A percentile compares a stretch with the other conserved stretches of the same genome.
These are phyloP conservation scores for Gleditsia sinensis DNA, from an alignment of 306 rosid species.

Conservation along the genomic window DNA sequence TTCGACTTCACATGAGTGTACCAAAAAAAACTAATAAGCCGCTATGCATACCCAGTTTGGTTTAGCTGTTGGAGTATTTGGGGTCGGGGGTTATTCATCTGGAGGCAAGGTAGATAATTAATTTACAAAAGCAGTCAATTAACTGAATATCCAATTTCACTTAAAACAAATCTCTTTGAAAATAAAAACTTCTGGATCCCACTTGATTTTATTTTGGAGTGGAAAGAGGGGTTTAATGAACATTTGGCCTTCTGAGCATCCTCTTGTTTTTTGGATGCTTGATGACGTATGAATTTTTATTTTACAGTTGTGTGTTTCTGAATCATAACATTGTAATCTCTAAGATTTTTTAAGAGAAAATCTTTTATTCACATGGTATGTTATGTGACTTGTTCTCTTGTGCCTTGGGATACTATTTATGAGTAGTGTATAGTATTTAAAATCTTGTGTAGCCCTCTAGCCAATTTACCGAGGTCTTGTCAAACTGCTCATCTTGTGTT, in stretches of 20 bases:
- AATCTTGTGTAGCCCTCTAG: not conserved
- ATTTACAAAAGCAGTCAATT: not conserved
- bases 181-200: not conserved
- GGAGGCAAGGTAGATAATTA: not conserved
- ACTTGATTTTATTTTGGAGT: not conserved
- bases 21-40: slow-evolving; percentile 18
- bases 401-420: not conserved
- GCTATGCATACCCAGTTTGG: not conserved
- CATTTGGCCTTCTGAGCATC: not conserved
- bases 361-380: not conserved
- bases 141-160: not conserved
- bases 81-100: not conserved
- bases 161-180: not conserved
- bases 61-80: not conserved
- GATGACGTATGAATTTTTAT: not conserved
- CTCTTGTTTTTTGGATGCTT: not conserved
- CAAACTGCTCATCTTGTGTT: not conserved
- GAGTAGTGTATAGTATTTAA: not conserved
- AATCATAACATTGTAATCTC: not conserved
- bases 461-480: not conserved
- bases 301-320: not conserved
- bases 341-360: not conserved
- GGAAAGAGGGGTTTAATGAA: not conserved
- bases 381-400: not conserved
- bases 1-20: too few relatives aligned